Conservation (phyloP, 495 filamentous ascomycete species). For the Podospora tetraspora region DNA sequence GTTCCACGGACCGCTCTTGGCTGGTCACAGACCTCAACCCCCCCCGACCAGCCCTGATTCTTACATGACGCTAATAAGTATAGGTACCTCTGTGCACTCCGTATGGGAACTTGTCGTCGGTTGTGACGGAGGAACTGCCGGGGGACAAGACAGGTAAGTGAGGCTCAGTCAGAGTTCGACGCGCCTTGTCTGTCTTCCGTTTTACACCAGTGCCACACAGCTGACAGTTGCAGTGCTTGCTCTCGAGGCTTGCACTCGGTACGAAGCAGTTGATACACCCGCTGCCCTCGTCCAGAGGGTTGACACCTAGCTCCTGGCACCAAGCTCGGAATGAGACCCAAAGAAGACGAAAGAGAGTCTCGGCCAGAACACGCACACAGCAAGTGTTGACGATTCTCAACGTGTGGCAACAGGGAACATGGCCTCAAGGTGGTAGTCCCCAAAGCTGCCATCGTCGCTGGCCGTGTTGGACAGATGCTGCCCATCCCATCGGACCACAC, state of each 20-base stretch:
- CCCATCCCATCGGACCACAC: too few species aligned
- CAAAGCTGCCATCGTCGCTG: too few species aligned
- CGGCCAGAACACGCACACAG: too few species aligned
- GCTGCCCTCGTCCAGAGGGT: too few species aligned
- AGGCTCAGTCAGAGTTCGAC: not conserved
- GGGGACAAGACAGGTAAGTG: not conserved
- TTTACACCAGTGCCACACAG: not conserved
- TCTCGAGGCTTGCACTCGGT: not conserved
- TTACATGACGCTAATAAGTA: not conserved
- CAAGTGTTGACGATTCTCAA: too few species aligned
- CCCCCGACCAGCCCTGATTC: not conserved
- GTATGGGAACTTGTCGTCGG: not conserved
- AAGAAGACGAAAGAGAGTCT: not conserved
- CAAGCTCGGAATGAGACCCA: not conserved
- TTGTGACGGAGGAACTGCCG: not conserved
- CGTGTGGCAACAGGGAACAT: too few species aligned
- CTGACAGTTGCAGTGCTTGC: not conserved
- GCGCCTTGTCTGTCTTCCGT: not conserved
- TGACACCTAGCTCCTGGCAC: not conserved
- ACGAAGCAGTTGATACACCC: not conserved
- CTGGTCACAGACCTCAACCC: not conserved
- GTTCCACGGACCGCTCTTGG: not conserved
- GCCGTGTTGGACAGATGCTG: too few species aligned
- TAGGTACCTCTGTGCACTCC: not conserved
- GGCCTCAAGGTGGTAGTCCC: too few species aligned